Evolutionary conservation across 805 yeast species (phyloP), one percentile per base, ranked within the genome.

Genomic region (Metschnikowia drakensbergensis): DNA sequence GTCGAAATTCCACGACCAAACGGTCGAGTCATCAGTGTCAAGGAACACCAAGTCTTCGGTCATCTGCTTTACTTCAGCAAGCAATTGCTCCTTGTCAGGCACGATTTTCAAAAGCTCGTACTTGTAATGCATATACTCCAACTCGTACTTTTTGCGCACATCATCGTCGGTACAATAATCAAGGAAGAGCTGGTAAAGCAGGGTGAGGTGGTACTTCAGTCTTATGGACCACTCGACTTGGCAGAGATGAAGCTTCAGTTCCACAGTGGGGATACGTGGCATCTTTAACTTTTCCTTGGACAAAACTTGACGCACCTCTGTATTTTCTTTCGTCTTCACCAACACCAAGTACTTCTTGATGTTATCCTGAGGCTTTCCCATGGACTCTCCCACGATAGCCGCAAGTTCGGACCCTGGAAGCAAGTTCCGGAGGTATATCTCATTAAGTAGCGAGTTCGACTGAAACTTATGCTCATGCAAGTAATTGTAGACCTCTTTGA

Each of bases 1-100:
- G 54, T 90, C 94, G 49, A 89, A 78, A 58, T 80, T 81, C 8
- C 83, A 59, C 34, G 76, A 72, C 96, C 96, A 91, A 1, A 90
- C 88, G 29, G 77, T 68, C 33, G 79, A 71, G 5, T 82, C 81
- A 1, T 76, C 74, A 23, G 84, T 79, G 35, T 80, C 77, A 11
- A 92, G 80, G 11, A 84, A 67, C 3, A 90, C 80, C 83, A 91
- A 80, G 32, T 86, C 95, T 10, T 81, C 83, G 0, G 81, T 80
- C 76, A 81, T 74, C 7, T 77, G 80, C 38, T 69, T 68, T 3
- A 90, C 66, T 27, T 77, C 75, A 1, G 58, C 56, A 7, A 69
- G 68, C 27, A 76, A 57, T 1, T 48, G 50, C 3, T n/a, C 39
- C 11, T 63, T 61, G 47, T 83, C 82, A 0, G 94, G 88, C 32